Percentiles rank a stretch among this genome's conserved stretches.
Conservation (phyloP, 2,329 filamentous ascomycete genomes). For the Thelonectria rubi region DNA sequence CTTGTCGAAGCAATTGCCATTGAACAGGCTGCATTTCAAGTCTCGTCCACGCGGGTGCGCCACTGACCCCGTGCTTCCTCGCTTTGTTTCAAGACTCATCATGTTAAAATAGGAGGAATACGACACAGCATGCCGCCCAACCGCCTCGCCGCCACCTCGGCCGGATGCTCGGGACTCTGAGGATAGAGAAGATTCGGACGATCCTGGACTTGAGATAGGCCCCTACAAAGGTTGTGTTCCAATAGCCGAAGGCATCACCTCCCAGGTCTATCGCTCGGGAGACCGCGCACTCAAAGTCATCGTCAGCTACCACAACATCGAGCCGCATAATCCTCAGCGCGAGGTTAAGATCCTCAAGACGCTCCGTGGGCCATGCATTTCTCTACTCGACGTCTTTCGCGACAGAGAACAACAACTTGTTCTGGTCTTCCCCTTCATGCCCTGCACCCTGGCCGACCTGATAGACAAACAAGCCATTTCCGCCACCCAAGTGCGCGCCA, state of each 20-base stretch:
- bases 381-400: slow-evolving; percentile 77
- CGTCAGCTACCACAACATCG: slow-evolving; percentile 73
- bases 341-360: slow-evolving; percentile 78
- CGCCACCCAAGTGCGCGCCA: slow-evolving; percentile 47
- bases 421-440: slow-evolving; percentile 86
- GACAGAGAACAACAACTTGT: slow-evolving; percentile 77
- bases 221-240: slow-evolving; percentile 62
- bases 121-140: slow-evolving; percentile 53
- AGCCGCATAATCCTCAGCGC: slow-evolving; percentile 83
- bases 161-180: slow-evolving; percentile 11
- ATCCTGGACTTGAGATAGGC: slow-evolving; percentile 59
- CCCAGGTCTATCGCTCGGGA: slow-evolving; percentile 78
- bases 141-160: slow-evolving; percentile 23
- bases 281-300: slow-evolving; percentile 84
- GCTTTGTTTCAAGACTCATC: slow-evolving; percentile 37
- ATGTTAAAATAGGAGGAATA: slow-evolving; percentile 65
- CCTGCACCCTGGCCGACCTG: slow-evolving; percentile 74
- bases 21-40: slow-evolving; percentile 71
- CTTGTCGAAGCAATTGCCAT: slow-evolving; percentile 65
- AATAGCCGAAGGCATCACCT: slow-evolving; percentile 77
- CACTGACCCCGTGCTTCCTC: slow-evolving; percentile 17
- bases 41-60: slow-evolving; percentile 66
- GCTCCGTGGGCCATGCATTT: slow-evolving; percentile 67
- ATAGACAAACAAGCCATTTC: slow-evolving; percentile 60
- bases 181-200: slow-evolving; percentile 16